A percentile compares a stretch with the other conserved stretches of the same genome.
Conservation (phyloP, 805 yeast genomes). For the Candida incommunis region DNA sequence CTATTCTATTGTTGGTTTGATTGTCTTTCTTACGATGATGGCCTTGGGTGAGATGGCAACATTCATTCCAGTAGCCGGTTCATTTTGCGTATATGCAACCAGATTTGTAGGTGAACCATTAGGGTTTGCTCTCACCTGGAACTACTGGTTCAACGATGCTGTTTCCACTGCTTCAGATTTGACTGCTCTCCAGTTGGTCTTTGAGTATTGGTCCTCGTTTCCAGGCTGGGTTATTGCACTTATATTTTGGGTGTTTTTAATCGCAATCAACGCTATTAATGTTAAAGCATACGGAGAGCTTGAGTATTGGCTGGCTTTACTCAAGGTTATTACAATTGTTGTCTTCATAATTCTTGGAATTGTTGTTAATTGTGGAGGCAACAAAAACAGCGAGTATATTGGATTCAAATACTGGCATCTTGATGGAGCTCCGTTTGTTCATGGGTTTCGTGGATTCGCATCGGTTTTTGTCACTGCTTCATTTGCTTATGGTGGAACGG, state of each 20-base stretch:
- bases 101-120: slow-evolving; percentile 36
- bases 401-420: slow-evolving; percentile 44
- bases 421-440: slow-evolving; percentile 30
- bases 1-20: slow-evolving; percentile 33
- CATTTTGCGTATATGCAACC: slow-evolving; percentile 35
- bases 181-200: slow-evolving; percentile 32
- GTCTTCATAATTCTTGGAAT: slow-evolving; percentile 49
- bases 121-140: slow-evolving; percentile 37
- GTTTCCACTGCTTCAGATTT: slow-evolving; percentile 34
- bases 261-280: slow-evolving; percentile 32
- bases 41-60: slow-evolving; percentile 45
- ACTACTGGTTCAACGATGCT: slow-evolving; percentile 40
- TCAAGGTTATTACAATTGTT: slow-evolving; percentile 50
- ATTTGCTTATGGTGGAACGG: slow-evolving; percentile 45
- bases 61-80: slow-evolving; percentile 38
- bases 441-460: slow-evolving; percentile 29
- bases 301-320: slow-evolving; percentile 54
- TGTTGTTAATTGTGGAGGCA: slow-evolving; percentile 43
- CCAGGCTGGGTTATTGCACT: slow-evolving; percentile 38
- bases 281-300: slow-evolving; percentile 42
- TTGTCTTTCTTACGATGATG: slow-evolving; percentile 40
- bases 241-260: slow-evolving; percentile 38
- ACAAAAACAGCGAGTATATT: slow-evolving; percentile 32
- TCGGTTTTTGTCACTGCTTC: slow-evolving; percentile 43
- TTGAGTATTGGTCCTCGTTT: slow-evolving; percentile 33